These are phyloP conservation scores for Rutstroemia sp. DNA, from an alignment of 2,329 filamentous ascomycete species.

Conservation along the genomic window DNA sequence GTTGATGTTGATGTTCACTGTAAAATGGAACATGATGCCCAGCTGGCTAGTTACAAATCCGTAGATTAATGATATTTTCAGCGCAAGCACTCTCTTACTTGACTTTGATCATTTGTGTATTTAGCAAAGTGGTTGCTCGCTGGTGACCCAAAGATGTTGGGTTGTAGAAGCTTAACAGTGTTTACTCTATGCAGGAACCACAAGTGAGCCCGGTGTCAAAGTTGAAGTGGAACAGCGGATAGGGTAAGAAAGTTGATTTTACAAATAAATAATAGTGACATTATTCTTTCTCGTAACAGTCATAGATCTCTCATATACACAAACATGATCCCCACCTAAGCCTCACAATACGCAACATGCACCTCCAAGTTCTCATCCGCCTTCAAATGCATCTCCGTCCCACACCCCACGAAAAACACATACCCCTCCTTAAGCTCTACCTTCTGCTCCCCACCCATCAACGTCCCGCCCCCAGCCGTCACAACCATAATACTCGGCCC, in stretches of 20 bases:
- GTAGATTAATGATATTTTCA: too few relatives aligned
- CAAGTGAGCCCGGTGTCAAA: too few relatives aligned
- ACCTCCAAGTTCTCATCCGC: slow-evolving; percentile 16
- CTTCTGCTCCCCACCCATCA: slow-evolving; percentile 47
- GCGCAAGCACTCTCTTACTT: too few relatives aligned
- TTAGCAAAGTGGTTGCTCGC: too few relatives aligned
- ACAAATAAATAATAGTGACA: too few relatives aligned
- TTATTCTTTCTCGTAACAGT: background rate
- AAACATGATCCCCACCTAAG: background rate
- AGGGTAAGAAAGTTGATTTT: background rate
- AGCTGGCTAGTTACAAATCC: too few relatives aligned
- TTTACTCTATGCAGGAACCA: too few relatives aligned
- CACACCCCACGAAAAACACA: slow-evolving; percentile 53
- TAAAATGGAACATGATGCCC: too few relatives aligned
- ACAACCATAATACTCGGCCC: slow-evolving; percentile 60
- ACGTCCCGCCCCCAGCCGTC: slow-evolving; percentile 52
- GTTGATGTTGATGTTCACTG: background rate
- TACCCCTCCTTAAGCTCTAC: slow-evolving; percentile 52
- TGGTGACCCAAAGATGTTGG: too few relatives aligned
- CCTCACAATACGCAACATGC: slow-evolving; percentile 19
- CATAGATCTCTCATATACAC: background rate
- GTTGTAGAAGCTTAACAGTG: too few relatives aligned
- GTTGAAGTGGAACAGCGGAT: too few relatives aligned
- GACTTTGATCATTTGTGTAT: too few relatives aligned
- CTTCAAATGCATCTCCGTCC: slow-evolving; percentile 17